Evolutionary conservation across 139 green algal species (phyloP), one percentile per base, ranked within the genome.

Genomic region (Yamagishiella unicocca): DNA sequence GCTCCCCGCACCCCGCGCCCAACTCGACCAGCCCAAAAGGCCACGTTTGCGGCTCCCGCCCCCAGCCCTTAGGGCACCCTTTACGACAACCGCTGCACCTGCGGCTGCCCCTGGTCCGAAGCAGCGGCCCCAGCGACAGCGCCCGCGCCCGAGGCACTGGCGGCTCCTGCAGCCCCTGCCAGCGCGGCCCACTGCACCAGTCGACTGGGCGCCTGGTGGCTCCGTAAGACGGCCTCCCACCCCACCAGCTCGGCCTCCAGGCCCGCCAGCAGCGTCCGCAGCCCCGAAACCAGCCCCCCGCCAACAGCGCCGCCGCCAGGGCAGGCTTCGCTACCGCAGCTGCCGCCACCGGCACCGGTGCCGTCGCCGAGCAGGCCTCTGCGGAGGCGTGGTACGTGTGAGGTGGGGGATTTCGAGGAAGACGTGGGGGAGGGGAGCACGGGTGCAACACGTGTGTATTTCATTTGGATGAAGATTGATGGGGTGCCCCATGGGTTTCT

Each of bases 181-280:
- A 84, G 78, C 40, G 80, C 55, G n/a, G 87, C 83, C 93, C 93
- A 95, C 68, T 90, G 89, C 29, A 95, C 61, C 33, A 95, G 55
- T 10, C 93, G 64, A n/a, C 78, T 91, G 35, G 92, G 89, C 43
- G 88, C 77, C 37, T 94, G 84, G 33, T 88, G 83, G 46, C 53
- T 85, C 19, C 66, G 53, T 12, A 91, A 73, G 0, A 84, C 50
- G 10, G 31, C 67, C 83, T 94, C 87, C 92, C 93, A 95, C 46
- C 85, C 43, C 0, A 33, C 64, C 76, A 95, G 79, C 55, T 88
- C 87, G 1, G 40, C 24, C 38, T 82, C 42, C 45, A 94, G 67
- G 12, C 62, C 76, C 66, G 42, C 35, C 67, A 82, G 24, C 76
- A 90, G 40, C 50, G 38, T 27, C 3, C 24, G 5, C 31, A 90